Evolutionary conservation across 2,329 filamentous ascomycete species (phyloP).

Genomic region (Hypoxylon rubiginosum): DNA sequence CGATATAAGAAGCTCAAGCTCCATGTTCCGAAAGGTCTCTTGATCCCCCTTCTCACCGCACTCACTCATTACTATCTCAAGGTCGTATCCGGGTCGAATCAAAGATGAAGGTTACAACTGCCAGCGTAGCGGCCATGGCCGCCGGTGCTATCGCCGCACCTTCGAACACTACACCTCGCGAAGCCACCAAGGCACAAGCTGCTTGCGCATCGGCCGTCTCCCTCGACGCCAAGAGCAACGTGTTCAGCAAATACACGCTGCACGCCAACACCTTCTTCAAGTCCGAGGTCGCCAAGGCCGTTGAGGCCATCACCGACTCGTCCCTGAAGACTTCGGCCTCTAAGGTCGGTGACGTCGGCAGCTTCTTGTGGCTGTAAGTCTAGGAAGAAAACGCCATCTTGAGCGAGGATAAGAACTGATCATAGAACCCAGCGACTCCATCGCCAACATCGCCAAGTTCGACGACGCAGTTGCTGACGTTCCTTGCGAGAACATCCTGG

Average conservation of each 20-base stretch:
- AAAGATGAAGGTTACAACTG: conserved; percentile 51
- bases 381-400: not conserved
- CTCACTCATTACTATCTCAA: conserved; percentile 44
- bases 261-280: conserved; percentile 53
- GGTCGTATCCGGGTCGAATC: conserved; percentile 41
- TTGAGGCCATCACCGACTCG: conserved; percentile 52
- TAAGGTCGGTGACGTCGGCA: conserved; percentile 66
- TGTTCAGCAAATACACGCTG: conserved; percentile 49
- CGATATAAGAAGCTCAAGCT: conserved; percentile 47
- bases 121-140: conserved; percentile 47
- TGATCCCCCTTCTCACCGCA: conserved; percentile 38
- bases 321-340: conserved; percentile 68
- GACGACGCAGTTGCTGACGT: conserved; percentile 62
- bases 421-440: conserved; percentile 59
- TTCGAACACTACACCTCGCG: conserved; percentile 37
- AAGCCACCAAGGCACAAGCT: conserved; percentile 36
- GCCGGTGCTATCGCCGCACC: conserved; percentile 50
- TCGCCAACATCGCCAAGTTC: conserved; percentile 65
- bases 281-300: conserved; percentile 48
- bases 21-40: conserved; percentile 25
- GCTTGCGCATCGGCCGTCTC: conserved; percentile 49
- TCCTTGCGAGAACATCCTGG: conserved; percentile 56
- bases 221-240: conserved; percentile 51
- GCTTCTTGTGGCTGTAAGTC: conserved; percentile 67
- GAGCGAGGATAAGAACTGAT: conserved; percentile 21